phyloP scores from a whole-genome alignment of 2,329 filamentous ascomycete species.

The Paecilomyces sp. region DNA sequence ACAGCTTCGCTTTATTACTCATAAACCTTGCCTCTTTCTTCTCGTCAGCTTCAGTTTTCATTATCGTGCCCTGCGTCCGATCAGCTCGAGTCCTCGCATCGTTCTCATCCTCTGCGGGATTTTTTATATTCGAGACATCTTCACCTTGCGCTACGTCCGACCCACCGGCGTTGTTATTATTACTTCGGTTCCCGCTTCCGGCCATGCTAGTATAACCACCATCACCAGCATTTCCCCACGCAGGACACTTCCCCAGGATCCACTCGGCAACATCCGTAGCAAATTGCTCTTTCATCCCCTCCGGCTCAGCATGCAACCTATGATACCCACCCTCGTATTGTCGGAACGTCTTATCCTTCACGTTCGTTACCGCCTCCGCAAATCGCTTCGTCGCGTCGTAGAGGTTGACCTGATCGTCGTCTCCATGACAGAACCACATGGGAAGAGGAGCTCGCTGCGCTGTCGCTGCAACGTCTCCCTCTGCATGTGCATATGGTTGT shows the following conservation, averaged over 20 bases:
- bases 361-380: constrained; percentile 45
- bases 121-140: not conserved
- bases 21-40: not conserved
- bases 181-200: no score
- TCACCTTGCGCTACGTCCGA: not conserved
- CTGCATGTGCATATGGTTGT: not conserved
- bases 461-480: not conserved
- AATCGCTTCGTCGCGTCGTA: constrained; percentile 59
- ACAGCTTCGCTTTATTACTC: not conserved
- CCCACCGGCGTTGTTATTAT: no score
- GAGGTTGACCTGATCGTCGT: constrained; percentile 62
- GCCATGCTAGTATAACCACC: no score
- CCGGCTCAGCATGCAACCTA: constrained; percentile 41
- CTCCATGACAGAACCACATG: constrained; percentile 70
- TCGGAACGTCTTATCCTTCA: constrained; percentile 64
- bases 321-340: constrained; percentile 73
- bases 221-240: no score
- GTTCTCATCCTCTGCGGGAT: not conserved
- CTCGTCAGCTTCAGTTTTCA: not conserved
- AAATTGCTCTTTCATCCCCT: constrained; percentile 28
- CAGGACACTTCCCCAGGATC: constrained; percentile 43
- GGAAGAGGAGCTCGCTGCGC: constrained; percentile 44
- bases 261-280: constrained; percentile 57
- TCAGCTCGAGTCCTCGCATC: not conserved
- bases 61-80: not conserved